Conservation (phyloP, 371 early-diverging fungal genomes). For the Mortierella sp. region DNA sequence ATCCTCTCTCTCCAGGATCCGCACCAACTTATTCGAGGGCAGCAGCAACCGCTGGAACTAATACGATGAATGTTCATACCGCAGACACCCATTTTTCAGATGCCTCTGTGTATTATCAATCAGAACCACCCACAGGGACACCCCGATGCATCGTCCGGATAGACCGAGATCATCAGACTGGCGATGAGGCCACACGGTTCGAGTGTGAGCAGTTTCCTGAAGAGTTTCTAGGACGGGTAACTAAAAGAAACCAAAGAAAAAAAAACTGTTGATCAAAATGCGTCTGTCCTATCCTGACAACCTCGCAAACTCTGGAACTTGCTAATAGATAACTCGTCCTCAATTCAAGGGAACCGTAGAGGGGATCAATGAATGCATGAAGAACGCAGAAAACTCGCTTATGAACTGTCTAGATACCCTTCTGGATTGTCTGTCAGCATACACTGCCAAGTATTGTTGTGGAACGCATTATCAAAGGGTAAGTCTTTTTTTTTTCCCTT, state of each 20-base stretch:
- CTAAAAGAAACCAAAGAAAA: no score
- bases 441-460: conserved; percentile 50
- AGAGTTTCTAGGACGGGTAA: conserved; percentile 48
- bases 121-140: conserved; percentile 28
- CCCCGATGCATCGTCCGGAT: conserved; percentile 45
- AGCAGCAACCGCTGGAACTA: conserved; percentile 7
- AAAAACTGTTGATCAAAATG: background rate
- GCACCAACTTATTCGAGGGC: conserved; percentile 1
- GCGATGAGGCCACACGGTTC: conserved; percentile 43
- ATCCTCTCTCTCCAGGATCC: conserved; percentile 1
- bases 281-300: background rate
- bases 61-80: background rate
- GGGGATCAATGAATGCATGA: conserved; percentile 48
- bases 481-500: conserved; percentile 6
- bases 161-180: conserved; percentile 40
- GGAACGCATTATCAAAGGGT: conserved; percentile 53
- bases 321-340: conserved; percentile 30
- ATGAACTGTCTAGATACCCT: conserved; percentile 47
- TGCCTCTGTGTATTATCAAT: background rate
- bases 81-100: background rate
- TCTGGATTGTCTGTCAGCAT: conserved; percentile 49
- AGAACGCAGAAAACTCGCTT: conserved; percentile 38
- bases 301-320: background rate
- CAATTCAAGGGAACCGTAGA: conserved; percentile 40
- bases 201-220: conserved; percentile 46